phyloP scores from a whole-genome alignment of 345 rosid genomes.

The Noccaea caerulescens region DNA sequence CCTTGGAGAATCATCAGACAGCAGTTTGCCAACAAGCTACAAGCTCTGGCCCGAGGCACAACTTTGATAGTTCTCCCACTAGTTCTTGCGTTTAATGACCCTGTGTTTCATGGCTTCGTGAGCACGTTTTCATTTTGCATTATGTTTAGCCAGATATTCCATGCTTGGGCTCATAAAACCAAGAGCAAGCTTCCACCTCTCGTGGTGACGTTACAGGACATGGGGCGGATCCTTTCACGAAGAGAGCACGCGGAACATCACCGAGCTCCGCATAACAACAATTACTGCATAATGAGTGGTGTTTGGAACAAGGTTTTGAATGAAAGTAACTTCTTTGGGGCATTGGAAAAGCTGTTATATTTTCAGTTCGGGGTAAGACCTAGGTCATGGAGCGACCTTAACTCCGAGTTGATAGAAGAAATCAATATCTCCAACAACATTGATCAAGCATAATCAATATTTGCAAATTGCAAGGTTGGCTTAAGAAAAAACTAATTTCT shows the following conservation, averaged over 20 bases:
- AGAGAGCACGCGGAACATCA: conserved; percentile 74
- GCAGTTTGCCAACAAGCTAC: conserved; percentile 79
- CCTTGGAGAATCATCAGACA: conserved; percentile 89
- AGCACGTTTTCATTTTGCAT: conserved; percentile 63
- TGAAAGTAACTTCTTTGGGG: conserved; percentile 61
- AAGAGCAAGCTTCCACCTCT: conserved; percentile 76
- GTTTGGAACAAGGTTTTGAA: conserved; percentile 76
- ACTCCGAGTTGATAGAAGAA: conserved; percentile 67
- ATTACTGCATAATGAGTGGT: conserved; percentile 91
- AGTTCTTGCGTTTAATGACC: conserved; percentile 53
- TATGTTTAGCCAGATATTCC: conserved; percentile 92
- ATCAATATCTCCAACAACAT: conserved; percentile 41
- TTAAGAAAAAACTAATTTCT: not conserved
- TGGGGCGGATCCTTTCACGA: conserved; percentile 70
- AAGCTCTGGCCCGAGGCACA: conserved; percentile 62
- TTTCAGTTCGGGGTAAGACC: conserved; percentile 66
- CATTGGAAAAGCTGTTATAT: conserved; percentile 72
- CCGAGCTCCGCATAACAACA: conserved; percentile 77
- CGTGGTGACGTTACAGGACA: conserved; percentile 73
- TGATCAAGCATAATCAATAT: conserved; percentile 41
- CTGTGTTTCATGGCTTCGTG: conserved; percentile 59
- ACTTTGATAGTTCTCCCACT: conserved; percentile 66
- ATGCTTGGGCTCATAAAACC: conserved; percentile 92
- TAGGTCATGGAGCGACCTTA: conserved; percentile 82
- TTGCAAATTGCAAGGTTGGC: not conserved